Percentiles rank a stretch among this genome's conserved stretches.
These are phyloP conservation scores for Asterionellopsis glacialis DNA, from an alignment of 108 stramenopile genomes.

Conservation along the genomic window DNA sequence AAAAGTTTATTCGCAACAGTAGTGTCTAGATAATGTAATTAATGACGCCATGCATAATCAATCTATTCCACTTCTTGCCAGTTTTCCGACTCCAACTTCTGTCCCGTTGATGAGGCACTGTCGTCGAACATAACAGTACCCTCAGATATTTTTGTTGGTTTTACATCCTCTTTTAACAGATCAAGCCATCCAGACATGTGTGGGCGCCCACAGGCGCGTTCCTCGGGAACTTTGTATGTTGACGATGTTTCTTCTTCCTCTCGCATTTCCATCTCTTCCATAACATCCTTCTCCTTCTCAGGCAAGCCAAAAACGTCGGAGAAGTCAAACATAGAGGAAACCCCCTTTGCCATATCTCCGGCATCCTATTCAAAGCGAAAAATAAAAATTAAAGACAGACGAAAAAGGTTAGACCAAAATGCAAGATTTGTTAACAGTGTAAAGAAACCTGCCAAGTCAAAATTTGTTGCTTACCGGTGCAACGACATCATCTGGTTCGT, in stretches of 20 bases:
- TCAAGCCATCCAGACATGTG: conserved; percentile 82
- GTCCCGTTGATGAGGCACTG: no score
- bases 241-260: conserved; percentile 15
- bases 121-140: no score
- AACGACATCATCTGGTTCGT: conserved; percentile 17
- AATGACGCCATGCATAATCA: no score
- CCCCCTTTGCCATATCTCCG: neutral
- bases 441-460: neutral
- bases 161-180: conserved; percentile 34
- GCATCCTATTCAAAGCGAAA: conserved; percentile 1
- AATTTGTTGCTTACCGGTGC: neutral
- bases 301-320: conserved; percentile 2
- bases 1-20: no score
- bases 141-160: no score
- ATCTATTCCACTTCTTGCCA: no score
- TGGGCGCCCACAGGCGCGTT: conserved; percentile 63
- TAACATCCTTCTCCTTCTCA: neutral
- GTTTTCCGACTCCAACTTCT: no score
- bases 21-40: no score
- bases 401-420: conserved; percentile 1
- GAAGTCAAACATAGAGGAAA: neutral
- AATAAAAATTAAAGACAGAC: conserved; percentile 1
- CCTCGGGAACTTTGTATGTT: conserved; percentile 57
- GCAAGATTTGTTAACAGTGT: no score
- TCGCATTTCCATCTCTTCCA: conserved; percentile 5